phyloP scores from a whole-genome alignment of 768 basidiomycete genomes.

The Sporobolomyces roseus region DNA sequence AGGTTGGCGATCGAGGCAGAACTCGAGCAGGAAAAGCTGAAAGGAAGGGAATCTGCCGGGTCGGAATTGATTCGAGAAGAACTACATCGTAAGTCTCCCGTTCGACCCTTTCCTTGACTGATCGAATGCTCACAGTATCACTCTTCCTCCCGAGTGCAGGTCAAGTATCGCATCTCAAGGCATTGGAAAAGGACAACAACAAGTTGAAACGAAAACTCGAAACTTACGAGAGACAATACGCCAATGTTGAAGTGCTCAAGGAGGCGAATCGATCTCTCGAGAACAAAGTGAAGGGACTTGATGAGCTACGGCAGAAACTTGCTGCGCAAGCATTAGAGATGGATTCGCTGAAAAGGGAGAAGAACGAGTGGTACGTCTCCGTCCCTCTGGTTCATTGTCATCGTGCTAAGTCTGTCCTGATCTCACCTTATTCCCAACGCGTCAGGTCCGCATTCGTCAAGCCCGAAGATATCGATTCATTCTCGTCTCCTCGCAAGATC shows the following conservation, averaged over 20 bases:
- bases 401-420: too few species aligned
- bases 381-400: not conserved
- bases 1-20: slow-evolving; percentile 20
- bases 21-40: slow-evolving; percentile 19
- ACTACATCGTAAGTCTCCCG: slow-evolving; percentile 19
- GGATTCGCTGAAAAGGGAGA: slow-evolving; percentile 37
- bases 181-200: slow-evolving; percentile 43
- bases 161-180: slow-evolving; percentile 42
- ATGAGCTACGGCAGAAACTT: slow-evolving; percentile 24
- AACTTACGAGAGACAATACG: slow-evolving; percentile 39
- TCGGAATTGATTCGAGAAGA: slow-evolving; percentile 33
- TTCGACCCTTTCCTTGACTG: too few species aligned
- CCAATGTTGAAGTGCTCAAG: slow-evolving; percentile 42
- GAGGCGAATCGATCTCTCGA: slow-evolving; percentile 43
- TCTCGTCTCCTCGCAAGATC: slow-evolving; percentile 41
- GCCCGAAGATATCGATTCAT: slow-evolving; percentile 21
- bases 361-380: slow-evolving; percentile 40
- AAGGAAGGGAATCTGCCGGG: slow-evolving; percentile 16
- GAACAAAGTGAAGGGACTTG: slow-evolving; percentile 35
- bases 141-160: not conserved
- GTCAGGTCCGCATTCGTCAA: slow-evolving; percentile 36
- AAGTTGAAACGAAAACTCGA: slow-evolving; percentile 40
- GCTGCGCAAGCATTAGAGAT: slow-evolving; percentile 32
- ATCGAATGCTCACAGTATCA: not conserved
- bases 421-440: not conserved